Conservation (phyloP, 371 early-diverging fungal species). For the Lichtheimia hyalospora region DNA sequence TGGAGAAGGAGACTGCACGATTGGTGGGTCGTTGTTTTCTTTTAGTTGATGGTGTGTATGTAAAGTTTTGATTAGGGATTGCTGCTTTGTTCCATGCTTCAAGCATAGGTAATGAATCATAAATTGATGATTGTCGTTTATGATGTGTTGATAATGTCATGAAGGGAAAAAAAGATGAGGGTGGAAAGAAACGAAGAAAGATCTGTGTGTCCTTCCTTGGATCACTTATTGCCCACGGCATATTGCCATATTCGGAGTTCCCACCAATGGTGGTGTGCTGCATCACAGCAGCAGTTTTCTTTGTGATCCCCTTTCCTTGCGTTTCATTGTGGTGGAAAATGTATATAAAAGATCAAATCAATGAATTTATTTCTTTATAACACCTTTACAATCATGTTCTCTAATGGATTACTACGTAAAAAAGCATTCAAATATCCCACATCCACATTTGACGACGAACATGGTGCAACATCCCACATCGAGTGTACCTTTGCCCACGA, state of each 20-base stretch:
- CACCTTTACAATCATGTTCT: background rate
- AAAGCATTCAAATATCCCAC: constrained; percentile 14
- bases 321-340: no score
- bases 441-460: background rate
- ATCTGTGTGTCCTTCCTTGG: background rate
- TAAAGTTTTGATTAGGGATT: background rate
- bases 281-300: constrained; percentile 1
- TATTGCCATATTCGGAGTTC: no score
- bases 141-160: background rate
- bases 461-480: background rate
- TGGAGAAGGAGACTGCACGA: constrained; percentile 13
- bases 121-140: constrained; percentile 8
- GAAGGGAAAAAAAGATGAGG: constrained; percentile 1
- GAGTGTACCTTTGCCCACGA: constrained; percentile 18
- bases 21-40: background rate
- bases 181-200: constrained; percentile 8
- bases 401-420: background rate
- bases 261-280: no score
- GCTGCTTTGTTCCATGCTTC: constrained; percentile 18
- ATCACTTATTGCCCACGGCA: no score
- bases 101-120: constrained; percentile 17
- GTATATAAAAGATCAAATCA: no score
- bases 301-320: background rate
- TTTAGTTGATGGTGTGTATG: no score
- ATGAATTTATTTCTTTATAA: background rate